These are phyloP conservation scores for Hygrophila difformis DNA, from an alignment of 257 asterid species.

Conservation along the genomic window DNA sequence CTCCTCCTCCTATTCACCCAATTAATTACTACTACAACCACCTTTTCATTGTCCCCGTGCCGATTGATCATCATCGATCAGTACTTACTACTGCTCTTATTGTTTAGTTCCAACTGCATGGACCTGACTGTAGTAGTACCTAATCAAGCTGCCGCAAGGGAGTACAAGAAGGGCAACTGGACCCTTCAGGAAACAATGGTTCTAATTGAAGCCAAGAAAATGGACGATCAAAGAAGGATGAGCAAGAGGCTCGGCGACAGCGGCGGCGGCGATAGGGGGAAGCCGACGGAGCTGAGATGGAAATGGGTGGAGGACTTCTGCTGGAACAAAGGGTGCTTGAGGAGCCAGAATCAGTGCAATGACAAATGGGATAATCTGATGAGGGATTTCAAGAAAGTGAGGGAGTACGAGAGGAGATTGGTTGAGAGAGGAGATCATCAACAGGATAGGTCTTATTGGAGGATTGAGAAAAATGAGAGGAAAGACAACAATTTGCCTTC, in stretches of 20 bases:
- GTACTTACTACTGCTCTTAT: too few relatives aligned
- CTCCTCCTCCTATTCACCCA: too few relatives aligned
- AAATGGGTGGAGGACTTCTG: slow-evolving; percentile 96
- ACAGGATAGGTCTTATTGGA: slow-evolving; percentile 52
- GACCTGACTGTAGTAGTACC: too few relatives aligned
- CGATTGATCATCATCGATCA: too few relatives aligned
- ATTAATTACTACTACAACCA: too few relatives aligned
- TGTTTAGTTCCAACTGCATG: too few relatives aligned
- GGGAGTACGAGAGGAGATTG: slow-evolving; percentile 49
- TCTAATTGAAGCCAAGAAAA: slow-evolving; percentile 73
- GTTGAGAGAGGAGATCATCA: slow-evolving; percentile 13
- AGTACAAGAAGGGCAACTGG: slow-evolving; percentile 95
- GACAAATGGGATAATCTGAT: slow-evolving; percentile 93
- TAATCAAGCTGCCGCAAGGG: too few relatives aligned
- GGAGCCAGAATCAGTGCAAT: slow-evolving; percentile 94
- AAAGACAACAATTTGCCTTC: slow-evolving; percentile 67
- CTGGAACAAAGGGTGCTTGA: slow-evolving; percentile 62
- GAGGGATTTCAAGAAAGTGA: slow-evolving; percentile 90
- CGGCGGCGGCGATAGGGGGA: slow-evolving; percentile 36
- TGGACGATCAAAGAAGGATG: slow-evolving; percentile 83
- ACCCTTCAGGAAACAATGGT: slow-evolving; percentile 76
- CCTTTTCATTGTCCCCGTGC: too few relatives aligned
- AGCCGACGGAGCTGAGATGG: slow-evolving; percentile 89
- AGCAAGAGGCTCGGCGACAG: slow-evolving; percentile 41
- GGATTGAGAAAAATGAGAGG: slow-evolving; percentile 67